Percentiles rank a stretch among this genome's conserved stretches.
Evolutionary conservation across 768 basidiomycete genomes (phyloP).

Genomic region (Steccherinum ochraceum): DNA sequence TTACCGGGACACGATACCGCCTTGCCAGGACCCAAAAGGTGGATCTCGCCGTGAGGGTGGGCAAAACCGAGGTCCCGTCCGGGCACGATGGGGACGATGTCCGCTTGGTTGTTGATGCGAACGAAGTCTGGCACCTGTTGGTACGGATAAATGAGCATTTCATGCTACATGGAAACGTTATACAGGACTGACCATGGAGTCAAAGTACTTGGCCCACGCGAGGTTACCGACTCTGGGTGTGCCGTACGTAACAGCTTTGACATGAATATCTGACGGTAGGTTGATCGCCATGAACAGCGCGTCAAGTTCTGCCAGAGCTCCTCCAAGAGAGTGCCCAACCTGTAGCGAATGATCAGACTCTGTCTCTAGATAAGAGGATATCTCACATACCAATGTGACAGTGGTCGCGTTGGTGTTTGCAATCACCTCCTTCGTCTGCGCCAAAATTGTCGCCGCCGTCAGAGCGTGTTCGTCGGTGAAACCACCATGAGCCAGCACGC

Average conservation of each 20-base stretch:
- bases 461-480: slow-evolving; percentile 46
- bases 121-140: slow-evolving; percentile 20
- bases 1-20: slow-evolving; percentile 39
- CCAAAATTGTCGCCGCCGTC: slow-evolving; percentile 39
- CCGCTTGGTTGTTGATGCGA: slow-evolving; percentile 32
- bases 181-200: slow-evolving; percentile 30
- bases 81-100: slow-evolving; percentile 50
- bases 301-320: slow-evolving; percentile 23
- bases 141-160: slow-evolving; percentile 15
- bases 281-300: slow-evolving; percentile 22
- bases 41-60: slow-evolving; percentile 48
- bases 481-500: slow-evolving; percentile 44
- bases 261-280: slow-evolving; percentile 22
- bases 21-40: slow-evolving; percentile 35
- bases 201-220: slow-evolving; percentile 40
- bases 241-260: slow-evolving; percentile 42
- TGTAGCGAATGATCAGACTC: not conserved
- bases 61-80: slow-evolving; percentile 43
- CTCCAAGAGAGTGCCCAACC: slow-evolving; percentile 29
- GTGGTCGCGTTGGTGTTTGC: slow-evolving; percentile 28
- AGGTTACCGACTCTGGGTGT: slow-evolving; percentile 46
- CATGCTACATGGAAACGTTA: slow-evolving; percentile 23
- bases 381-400: slow-evolving; percentile 34
- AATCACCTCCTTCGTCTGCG: slow-evolving; percentile 36
- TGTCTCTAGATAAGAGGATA: not conserved